phyloP scores from a whole-genome alignment of 192 early-diverging fungal species.

The Backusella australiensis region DNA sequence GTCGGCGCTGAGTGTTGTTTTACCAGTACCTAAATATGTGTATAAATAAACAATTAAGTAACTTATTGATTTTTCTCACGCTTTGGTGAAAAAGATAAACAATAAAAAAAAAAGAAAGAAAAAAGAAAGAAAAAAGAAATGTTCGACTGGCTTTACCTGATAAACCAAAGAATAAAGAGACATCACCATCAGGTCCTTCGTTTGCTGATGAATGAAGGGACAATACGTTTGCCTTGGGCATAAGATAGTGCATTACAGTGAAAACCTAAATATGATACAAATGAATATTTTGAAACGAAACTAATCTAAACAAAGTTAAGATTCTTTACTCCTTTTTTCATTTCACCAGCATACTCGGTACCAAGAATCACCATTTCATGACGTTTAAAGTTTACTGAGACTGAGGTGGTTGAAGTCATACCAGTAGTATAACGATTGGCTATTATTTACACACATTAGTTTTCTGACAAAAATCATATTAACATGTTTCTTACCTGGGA shows the following conservation, averaged over 20 bases:
- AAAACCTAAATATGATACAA: constrained; percentile 53
- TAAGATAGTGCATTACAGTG: constrained; percentile 98
- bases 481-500: constrained; percentile 49
- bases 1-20: constrained; percentile 96
- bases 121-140: not conserved
- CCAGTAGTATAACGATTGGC: constrained; percentile 92
- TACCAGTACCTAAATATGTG: constrained; percentile 72
- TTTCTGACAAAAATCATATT: not conserved
- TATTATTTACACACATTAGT: not conserved
- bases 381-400: constrained; percentile 91
- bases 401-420: constrained; percentile 92
- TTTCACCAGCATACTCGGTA: constrained; percentile 98
- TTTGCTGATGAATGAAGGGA: constrained; percentile 94
- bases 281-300: not conserved
- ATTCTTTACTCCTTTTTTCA: constrained; percentile 92
- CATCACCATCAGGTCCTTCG: constrained; percentile 83
- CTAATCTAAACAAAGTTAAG: constrained; percentile 6
- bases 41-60: not conserved
- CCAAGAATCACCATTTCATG: constrained; percentile 97
- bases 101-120: not conserved
- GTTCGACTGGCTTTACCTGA: constrained; percentile 52
- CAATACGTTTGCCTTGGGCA: constrained; percentile 90
- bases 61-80: not conserved
- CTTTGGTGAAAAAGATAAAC: not conserved
- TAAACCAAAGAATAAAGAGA: constrained; percentile 97